phyloP scores from a whole-genome alignment of 495 filamentous ascomycete genomes.

The Penicillium cinerascens region DNA sequence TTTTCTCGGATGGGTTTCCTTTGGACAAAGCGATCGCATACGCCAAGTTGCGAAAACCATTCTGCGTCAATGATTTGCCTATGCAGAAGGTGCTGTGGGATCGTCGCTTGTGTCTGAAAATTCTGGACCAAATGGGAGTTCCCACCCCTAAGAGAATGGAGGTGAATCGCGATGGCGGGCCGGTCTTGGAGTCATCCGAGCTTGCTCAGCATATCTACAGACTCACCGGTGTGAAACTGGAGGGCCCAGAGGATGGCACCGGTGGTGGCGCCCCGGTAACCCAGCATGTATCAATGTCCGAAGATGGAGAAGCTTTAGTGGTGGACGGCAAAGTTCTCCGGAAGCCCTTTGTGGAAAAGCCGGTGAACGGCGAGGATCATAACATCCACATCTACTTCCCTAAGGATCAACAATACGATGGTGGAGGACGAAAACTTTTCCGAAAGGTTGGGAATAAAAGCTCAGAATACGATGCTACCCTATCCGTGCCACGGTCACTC shows the following conservation, averaged over 20 bases:
- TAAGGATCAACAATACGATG: constrained; percentile 65
- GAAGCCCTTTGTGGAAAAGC: constrained; percentile 98
- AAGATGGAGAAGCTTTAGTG: constrained; percentile 79
- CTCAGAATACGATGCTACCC: constrained; percentile 78
- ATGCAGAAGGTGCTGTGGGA: constrained; percentile 99
- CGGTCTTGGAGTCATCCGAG: constrained; percentile 68
- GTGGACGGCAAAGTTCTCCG: constrained; percentile 78
- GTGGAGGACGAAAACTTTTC: constrained; percentile 88
- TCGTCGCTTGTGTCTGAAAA: constrained; percentile 77
- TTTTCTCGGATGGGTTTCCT: constrained; percentile 96
- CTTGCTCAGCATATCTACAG: constrained; percentile 74
- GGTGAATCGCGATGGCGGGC: constrained; percentile 91
- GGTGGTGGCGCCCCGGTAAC: constrained; percentile 55
- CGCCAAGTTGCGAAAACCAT: constrained; percentile 83
- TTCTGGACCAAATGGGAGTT: constrained; percentile 85
- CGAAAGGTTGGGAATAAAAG: constrained; percentile 98
- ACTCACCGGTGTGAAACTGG: constrained; percentile 73
- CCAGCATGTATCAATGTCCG: constrained; percentile 73
- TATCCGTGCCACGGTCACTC: constrained; percentile 73
- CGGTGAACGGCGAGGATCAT: constrained; percentile 96
- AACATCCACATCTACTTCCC: constrained; percentile 98
- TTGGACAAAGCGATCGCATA: constrained; percentile 97
- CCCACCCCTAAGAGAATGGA: constrained; percentile 87
- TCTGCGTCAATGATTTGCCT: constrained; percentile 93
- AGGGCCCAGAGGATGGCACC: constrained; percentile 69